These are phyloP conservation scores for slime mould (Dictyostelium discoideum) DNA, from an alignment of 78 protist species.

Conservation along the genomic window dicty_2.7 NC_007088.5:201001-201500, in stretches of 20 bases:
- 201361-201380: slow-evolving; percentile 60
- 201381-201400: slow-evolving; percentile 62
- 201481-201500: slow-evolving; percentile 24
- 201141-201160: slow-evolving; percentile 44
- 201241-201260: neutral
- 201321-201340: slow-evolving; percentile 37
- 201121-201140: slow-evolving; percentile 55
- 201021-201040: slow-evolving; percentile 46
- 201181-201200: slow-evolving; percentile 40
- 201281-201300: slow-evolving; percentile 60
- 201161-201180: slow-evolving; percentile 54
- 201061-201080: slow-evolving; percentile 24
- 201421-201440: slow-evolving; percentile 70
- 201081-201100: slow-evolving; percentile 13
- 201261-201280: slow-evolving; percentile 6
- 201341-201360: slow-evolving; percentile 29
- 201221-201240: neutral
- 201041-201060: slow-evolving; percentile 16
- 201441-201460: slow-evolving; percentile 44
- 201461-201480: slow-evolving; percentile 31
- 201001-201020: slow-evolving; percentile 18
- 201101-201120: slow-evolving; percentile 60
- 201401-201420: slow-evolving; percentile 77
- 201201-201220: neutral
- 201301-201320: slow-evolving; percentile 61